These are phyloP conservation scores for Adansonia madagascariensis DNA, from an alignment of 441 rosid genomes.

Conservation along the genomic window DNA sequence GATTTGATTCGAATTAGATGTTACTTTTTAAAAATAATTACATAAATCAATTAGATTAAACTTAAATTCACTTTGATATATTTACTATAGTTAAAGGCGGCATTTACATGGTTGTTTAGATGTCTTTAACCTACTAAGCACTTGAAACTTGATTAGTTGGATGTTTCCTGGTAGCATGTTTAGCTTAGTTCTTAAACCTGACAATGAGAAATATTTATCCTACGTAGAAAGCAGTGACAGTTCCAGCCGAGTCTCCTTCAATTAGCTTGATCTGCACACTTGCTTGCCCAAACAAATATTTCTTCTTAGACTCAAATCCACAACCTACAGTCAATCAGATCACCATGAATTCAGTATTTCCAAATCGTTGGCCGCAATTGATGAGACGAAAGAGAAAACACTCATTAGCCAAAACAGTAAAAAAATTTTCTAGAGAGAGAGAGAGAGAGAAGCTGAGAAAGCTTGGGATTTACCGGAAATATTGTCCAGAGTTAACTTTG, in stretches of 20 bases:
- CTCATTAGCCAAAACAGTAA: not conserved
- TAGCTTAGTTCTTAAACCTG: not conserved
- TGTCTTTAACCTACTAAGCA: not conserved
- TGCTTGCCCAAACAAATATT: constrained; percentile 20
- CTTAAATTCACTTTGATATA: too few relatives aligned
- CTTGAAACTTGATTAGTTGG: not conserved
- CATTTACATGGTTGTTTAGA: not conserved
- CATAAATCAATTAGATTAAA: too few relatives aligned
- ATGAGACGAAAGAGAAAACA: not conserved
- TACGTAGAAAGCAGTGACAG: constrained; percentile 22
- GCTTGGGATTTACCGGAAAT: constrained; percentile 8
- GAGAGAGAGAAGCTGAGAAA: not conserved
- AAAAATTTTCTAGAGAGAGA: not conserved
- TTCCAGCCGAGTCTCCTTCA: constrained; percentile 25
- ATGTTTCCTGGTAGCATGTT: not conserved
- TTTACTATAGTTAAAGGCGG: too few relatives aligned
- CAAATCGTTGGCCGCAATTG: not conserved
- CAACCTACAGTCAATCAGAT: constrained; percentile 16
- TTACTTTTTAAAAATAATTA: not conserved
- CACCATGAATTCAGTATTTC: not conserved
- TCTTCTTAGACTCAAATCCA: constrained; percentile 25
- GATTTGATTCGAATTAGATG: too few relatives aligned
- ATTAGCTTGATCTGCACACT: constrained; percentile 24
- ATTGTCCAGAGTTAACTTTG: constrained; percentile 20
- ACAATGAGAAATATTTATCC: not conserved